phyloP scores from a whole-genome alignment of 768 basidiomycete species.

The Lactarius hatsudake region DNA sequence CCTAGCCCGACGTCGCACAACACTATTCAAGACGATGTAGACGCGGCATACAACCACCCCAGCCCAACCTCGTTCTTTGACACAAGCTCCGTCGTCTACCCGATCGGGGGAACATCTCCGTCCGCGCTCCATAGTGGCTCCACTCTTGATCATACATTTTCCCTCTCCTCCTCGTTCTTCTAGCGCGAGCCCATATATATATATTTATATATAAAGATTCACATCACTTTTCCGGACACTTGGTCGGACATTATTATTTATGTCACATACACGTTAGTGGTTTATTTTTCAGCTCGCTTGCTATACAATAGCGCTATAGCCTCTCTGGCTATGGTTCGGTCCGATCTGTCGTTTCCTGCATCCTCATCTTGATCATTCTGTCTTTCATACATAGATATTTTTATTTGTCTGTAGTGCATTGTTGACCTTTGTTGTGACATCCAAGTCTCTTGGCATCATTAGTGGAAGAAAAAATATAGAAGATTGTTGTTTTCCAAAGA shows the following conservation, averaged over 20 bases:
- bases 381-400: constrained; percentile 28
- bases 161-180: constrained; percentile 25
- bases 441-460: constrained; percentile 15
- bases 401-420: constrained; percentile 28
- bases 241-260: constrained; percentile 19
- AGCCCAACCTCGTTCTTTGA: constrained; percentile 23
- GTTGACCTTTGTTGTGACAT: constrained; percentile 1
- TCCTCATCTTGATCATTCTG: constrained; percentile 20
- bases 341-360: constrained; percentile 12
- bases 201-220: constrained; percentile 2
- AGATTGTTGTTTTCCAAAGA: background rate
- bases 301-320: background rate
- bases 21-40: constrained; percentile 20
- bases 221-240: constrained; percentile 3
- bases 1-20: constrained; percentile 21
- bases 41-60: constrained; percentile 14
- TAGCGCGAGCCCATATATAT: constrained; percentile 8
- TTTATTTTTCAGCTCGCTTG: background rate
- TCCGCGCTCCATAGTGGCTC: constrained; percentile 19
- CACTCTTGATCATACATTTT: constrained; percentile 23
- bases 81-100: constrained; percentile 20
- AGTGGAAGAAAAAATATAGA: background rate
- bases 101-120: constrained; percentile 22
- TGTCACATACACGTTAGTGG: constrained; percentile 8
- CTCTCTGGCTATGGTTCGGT: background rate